Percentiles rank a stretch among this genome's conserved stretches.
phyloP scores from a whole-genome alignment of 75 land plant genomes.

The Cryptomeria japonica region DNA sequence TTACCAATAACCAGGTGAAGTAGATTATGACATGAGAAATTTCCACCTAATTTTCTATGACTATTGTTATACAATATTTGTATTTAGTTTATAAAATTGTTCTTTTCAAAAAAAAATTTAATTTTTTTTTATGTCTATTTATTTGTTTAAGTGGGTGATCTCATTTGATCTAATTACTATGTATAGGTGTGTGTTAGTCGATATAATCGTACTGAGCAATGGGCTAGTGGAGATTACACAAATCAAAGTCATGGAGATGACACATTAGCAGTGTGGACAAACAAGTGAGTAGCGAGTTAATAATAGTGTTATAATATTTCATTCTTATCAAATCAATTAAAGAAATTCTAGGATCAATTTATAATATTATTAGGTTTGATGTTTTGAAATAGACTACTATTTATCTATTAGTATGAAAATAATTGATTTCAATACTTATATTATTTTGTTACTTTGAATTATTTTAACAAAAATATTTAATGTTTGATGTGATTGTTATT shows the following conservation, averaged over 20 bases:
- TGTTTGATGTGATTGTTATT: not conserved
- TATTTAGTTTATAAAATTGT: too few relatives aligned
- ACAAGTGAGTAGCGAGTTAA: constrained; percentile 14
- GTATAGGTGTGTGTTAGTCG: constrained; percentile 56
- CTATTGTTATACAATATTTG: too few relatives aligned
- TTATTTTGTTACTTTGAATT: not conserved
- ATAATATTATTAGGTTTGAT: too few relatives aligned
- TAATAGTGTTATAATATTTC: not conserved
- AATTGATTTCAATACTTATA: not conserved
- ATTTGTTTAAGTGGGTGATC: too few relatives aligned
- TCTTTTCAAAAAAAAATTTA: too few relatives aligned
- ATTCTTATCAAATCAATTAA: not conserved
- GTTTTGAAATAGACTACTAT: too few relatives aligned
- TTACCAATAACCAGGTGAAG: constrained; percentile 24
- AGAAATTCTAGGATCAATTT: too few relatives aligned
- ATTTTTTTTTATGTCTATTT: too few relatives aligned
- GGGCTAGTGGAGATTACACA: constrained; percentile 55
- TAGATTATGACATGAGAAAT: not conserved
- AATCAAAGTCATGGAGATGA: constrained; percentile 75
- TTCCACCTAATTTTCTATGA: too few relatives aligned
- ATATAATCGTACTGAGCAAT: constrained; percentile 49
- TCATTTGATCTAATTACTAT: too few relatives aligned
- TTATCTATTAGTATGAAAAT: too few relatives aligned
- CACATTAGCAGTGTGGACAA: constrained; percentile 50
- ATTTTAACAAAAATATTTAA: not conserved